Conservation (phyloP, 192 early-diverging fungal species). For the Cetraspora pellucida region DNA sequence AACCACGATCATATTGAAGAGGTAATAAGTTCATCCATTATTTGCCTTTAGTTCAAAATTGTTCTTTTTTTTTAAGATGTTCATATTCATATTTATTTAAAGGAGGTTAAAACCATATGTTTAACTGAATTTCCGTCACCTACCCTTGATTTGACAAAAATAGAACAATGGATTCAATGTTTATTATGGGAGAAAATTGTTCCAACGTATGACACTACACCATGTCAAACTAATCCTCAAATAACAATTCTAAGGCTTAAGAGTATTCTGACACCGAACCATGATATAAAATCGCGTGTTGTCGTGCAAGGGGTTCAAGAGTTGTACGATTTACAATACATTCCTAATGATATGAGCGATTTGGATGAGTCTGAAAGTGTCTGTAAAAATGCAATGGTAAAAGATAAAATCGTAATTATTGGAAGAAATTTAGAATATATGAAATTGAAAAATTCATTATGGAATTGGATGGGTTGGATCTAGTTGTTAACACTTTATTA, state of each 20-base stretch:
- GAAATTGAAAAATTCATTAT: conserved; percentile 21
- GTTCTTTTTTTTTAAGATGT: background rate
- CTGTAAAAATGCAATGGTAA: conserved; percentile 20
- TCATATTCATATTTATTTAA: background rate
- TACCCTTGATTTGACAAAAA: conserved; percentile 47
- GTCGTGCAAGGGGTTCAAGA: conserved; percentile 70
- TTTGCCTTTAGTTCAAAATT: background rate
- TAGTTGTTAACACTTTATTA: no score
- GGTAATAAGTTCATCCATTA: background rate
- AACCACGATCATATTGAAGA: conserved; percentile 1
- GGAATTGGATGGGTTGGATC: conserved; percentile 26
- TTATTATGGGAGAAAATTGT: conserved; percentile 67
- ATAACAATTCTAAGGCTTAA: conserved; percentile 66
- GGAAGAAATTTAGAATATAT: conserved; percentile 41
- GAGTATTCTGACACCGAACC: conserved; percentile 49
- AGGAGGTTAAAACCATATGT: conserved; percentile 24
- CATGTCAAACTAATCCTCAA: background rate
- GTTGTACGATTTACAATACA: conserved; percentile 57
- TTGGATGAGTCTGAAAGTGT: background rate
- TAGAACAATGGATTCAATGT: conserved; percentile 79
- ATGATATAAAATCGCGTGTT: conserved; percentile 43
- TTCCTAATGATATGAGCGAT: background rate
- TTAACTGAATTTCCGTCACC: conserved; percentile 1
- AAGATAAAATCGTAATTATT: conserved; percentile 47
- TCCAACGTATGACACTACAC: conserved; percentile 33